Base-by-base conservation (phyloP, 176 grass and related monocot species). In the Tillandsia leiboldiana region DNA sequence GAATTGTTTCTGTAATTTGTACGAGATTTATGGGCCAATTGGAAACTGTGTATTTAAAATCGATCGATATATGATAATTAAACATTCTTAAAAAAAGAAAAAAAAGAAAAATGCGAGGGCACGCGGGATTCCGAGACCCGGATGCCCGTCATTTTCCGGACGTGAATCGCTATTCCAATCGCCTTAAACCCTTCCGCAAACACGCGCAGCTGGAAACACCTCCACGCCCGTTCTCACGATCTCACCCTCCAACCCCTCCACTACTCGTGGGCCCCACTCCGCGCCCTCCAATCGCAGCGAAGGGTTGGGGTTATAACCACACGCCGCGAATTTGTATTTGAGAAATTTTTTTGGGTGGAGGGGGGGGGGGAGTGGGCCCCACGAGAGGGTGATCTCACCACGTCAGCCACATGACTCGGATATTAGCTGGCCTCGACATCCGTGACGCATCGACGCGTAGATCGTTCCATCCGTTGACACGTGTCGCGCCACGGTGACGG, bases 321-420 rank as follows among this genome's bases (percentile, higher is more conserved):
- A 42, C 33, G 7, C 33, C 33, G 33, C 33, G 33, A 6, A 6
- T 1, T 5, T 7, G 5, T 17, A 59, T 20, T 59, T 59, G 15
- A 3, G 57, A 11, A 50, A 33, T 68, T 68, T 65, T 18, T n/a
- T n/a, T n/a, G n/a, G n/a, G n/a, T 56, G 11, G 29, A 7, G 3
- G 53, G 0, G 58, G 57, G 20, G 69, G 53, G 11, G 10, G 10
- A 12, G 53, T 1, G 66, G 57, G 53, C 69, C 75, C 72, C 84
- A 28, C 75, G 42, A 49, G 7, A 26, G 52, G 50, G 10, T 24
- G 52, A 66, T 67, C 56, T 63, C 29, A 84, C 73, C 80, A 78
- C 66, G 77, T 91, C 84, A 85, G 66, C 73, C 82, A 80, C 82
- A 54, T 92, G 89, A 85, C 79, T 20, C 48, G 79, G 82, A 77